Evolutionary conservation across 2,329 filamentous ascomycete genomes (phyloP).

Genomic region (Westerdykella sp.): DNA sequence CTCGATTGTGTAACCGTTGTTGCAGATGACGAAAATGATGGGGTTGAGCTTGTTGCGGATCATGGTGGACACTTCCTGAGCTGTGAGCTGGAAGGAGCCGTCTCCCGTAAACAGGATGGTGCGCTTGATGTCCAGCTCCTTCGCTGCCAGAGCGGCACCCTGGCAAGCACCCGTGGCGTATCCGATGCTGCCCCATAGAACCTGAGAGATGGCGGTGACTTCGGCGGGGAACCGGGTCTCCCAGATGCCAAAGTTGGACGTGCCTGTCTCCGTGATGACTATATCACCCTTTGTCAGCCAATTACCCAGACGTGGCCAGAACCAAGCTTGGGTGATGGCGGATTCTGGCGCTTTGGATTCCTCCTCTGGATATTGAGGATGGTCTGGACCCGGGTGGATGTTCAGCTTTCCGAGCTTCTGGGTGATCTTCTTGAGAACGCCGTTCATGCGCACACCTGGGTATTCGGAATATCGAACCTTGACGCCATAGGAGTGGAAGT

Average conservation of each 20-base stretch:
- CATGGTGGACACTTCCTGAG: conserved; percentile 79
- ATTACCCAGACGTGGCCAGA: conserved; percentile 71
- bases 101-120: conserved; percentile 87
- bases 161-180: conserved; percentile 58
- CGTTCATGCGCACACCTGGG: conserved; percentile 69
- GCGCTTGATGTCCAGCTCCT: conserved; percentile 55
- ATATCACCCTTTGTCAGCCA: conserved; percentile 70
- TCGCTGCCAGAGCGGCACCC: conserved; percentile 67
- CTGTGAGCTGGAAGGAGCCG: conserved; percentile 78
- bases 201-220: conserved; percentile 77
- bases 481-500: conserved; percentile 70
- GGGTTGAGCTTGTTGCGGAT: conserved; percentile 66
- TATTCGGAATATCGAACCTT: conserved; percentile 74
- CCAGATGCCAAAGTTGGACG: conserved; percentile 82
- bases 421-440: conserved; percentile 67
- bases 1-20: conserved; percentile 86
- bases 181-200: conserved; percentile 64
- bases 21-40: conserved; percentile 82
- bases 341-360: conserved; percentile 23
- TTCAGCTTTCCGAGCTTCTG: conserved; percentile 53
- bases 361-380: conserved; percentile 41
- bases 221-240: conserved; percentile 70
- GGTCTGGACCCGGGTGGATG: conserved; percentile 45
- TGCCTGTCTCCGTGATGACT: conserved; percentile 81
- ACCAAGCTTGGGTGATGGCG: conserved; percentile 62